Evolutionary conservation across 2,329 filamentous ascomycete genomes (phyloP).

Genomic region (Aspergillus proliferans): DNA sequence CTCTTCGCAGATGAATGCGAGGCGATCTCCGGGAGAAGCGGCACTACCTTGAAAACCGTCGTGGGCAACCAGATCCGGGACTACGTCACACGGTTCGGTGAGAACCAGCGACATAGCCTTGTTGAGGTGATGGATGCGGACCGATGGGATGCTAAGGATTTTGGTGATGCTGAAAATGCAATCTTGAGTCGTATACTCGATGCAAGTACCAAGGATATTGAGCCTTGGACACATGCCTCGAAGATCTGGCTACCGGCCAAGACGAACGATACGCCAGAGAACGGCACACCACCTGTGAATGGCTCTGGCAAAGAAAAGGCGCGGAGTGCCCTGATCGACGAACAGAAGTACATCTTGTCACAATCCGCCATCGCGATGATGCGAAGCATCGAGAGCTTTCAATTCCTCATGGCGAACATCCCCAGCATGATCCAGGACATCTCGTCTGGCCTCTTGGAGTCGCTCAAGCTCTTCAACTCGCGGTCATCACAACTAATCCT

Average conservation of each 20-base stretch:
- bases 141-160: slow-evolving; percentile 60
- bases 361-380: slow-evolving; percentile 77
- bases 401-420: slow-evolving; percentile 75
- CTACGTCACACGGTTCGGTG: slow-evolving; percentile 54
- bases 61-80: slow-evolving; percentile 59
- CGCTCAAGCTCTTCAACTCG: slow-evolving; percentile 90
- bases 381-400: slow-evolving; percentile 71
- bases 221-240: slow-evolving; percentile 47
- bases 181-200: slow-evolving; percentile 51
- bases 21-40: slow-evolving; percentile 57
- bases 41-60: slow-evolving; percentile 53
- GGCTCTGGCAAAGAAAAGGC: slow-evolving; percentile 54
- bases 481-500: slow-evolving; percentile 94
- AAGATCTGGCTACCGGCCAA: slow-evolving; percentile 45
- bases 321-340: slow-evolving; percentile 70
- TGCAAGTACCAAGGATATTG: slow-evolving; percentile 54
- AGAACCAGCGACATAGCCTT: slow-evolving; percentile 52
- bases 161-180: slow-evolving; percentile 47
- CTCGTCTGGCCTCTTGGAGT: slow-evolving; percentile 70
- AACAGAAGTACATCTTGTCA: slow-evolving; percentile 78
- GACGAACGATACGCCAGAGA: slow-evolving; percentile 22
- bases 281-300: slow-evolving; percentile 29
- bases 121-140: slow-evolving; percentile 56
- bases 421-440: slow-evolving; percentile 85
- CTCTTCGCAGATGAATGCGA: slow-evolving; percentile 63